phyloP scores from a whole-genome alignment of 2,329 filamentous ascomycete genomes.

The Trichoderma aggressivum region DNA sequence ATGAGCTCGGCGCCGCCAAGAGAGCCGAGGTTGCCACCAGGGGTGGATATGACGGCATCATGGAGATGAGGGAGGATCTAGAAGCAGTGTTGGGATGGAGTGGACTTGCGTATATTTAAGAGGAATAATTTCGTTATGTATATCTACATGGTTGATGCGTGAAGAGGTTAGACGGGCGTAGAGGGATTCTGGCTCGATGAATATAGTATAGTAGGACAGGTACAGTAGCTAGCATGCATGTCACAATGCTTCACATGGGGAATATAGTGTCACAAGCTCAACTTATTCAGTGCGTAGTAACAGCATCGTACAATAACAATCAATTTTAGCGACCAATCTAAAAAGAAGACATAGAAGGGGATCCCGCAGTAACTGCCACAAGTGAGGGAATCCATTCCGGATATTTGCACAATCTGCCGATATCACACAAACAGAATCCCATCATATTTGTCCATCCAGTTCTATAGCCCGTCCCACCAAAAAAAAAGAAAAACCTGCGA shows the following conservation, averaged over 20 bases:
- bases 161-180: neutral
- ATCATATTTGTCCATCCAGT: neutral
- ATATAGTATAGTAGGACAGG: neutral
- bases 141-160: neutral
- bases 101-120: constrained; percentile 56
- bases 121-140: neutral
- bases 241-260: neutral
- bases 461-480: neutral
- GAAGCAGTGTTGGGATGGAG: constrained; percentile 60
- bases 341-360: neutral
- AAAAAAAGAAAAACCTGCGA: neutral
- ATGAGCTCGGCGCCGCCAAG: constrained; percentile 69
- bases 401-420: neutral
- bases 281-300: neutral
- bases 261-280: neutral
- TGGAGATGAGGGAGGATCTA: constrained; percentile 67
- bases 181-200: neutral
- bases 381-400: neutral
- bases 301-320: neutral
- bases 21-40: constrained; percentile 70
- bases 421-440: neutral
- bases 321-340: neutral
- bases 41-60: constrained; percentile 63
- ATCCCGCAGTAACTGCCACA: neutral
- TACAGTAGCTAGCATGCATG: neutral